phyloP scores from a whole-genome alignment of 768 basidiomycete species.

The Hericium coralloides region DNA sequence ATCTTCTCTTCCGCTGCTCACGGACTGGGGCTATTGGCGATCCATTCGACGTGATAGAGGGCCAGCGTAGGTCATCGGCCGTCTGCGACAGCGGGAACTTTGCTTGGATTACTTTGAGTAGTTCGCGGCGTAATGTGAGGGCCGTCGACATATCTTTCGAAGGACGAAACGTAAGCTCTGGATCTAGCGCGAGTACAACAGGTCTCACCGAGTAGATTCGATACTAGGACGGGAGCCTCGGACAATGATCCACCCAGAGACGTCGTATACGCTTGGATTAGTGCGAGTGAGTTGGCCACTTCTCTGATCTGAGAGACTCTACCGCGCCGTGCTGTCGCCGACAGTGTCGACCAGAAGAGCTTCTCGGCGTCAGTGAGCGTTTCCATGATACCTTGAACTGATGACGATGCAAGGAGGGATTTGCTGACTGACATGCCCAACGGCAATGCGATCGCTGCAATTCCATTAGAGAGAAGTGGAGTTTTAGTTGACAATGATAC shows the following conservation, averaged over 20 bases:
- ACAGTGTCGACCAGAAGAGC: slow-evolving; percentile 58
- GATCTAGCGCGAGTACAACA: neutral
- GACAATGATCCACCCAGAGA: slow-evolving; percentile 58
- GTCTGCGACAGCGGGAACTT: slow-evolving; percentile 44
- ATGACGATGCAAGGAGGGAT: slow-evolving; percentile 28
- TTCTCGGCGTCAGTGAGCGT: slow-evolving; percentile 62
- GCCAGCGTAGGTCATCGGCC: slow-evolving; percentile 72
- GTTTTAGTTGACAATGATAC: slow-evolving; percentile 20
- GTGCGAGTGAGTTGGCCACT: slow-evolving; percentile 57
- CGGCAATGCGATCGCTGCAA: slow-evolving; percentile 70
- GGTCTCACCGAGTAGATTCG: slow-evolving; percentile 48
- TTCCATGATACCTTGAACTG: slow-evolving; percentile 47
- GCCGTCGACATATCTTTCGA: slow-evolving; percentile 63
- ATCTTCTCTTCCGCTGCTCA: slow-evolving; percentile 1
- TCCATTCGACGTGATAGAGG: slow-evolving; percentile 39
- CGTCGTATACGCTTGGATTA: slow-evolving; percentile 69
- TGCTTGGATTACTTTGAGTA: slow-evolving; percentile 70
- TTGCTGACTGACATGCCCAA: slow-evolving; percentile 58
- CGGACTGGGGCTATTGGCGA: slow-evolving; percentile 24
- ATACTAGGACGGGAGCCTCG: slow-evolving; percentile 45
- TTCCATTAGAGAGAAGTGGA: neutral
- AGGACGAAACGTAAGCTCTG: neutral
- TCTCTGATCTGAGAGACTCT: slow-evolving; percentile 67
- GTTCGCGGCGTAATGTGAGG: slow-evolving; percentile 76
- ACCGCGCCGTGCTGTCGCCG: slow-evolving; percentile 46